Conservation (phyloP, 2,329 filamentous ascomycete species). For the Calonectria crousiana region DNA sequence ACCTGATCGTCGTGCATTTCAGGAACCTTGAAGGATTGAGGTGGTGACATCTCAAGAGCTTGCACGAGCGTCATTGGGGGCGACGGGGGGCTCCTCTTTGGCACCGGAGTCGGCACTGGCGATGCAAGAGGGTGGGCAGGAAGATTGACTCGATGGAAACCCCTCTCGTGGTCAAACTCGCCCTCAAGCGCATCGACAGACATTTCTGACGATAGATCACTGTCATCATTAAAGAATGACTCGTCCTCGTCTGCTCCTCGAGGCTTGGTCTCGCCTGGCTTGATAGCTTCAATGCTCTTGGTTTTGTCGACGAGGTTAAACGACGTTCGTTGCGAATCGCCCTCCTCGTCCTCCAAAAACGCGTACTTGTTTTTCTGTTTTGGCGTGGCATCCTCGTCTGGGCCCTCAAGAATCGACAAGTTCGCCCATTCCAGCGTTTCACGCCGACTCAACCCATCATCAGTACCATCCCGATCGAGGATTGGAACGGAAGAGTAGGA, state of each 20-base stretch:
- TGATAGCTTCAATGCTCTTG: constrained; percentile 62
- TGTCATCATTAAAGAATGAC: constrained; percentile 65
- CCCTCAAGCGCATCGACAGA: constrained; percentile 63
- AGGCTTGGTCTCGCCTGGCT: constrained; percentile 49
- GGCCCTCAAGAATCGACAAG: constrained; percentile 65
- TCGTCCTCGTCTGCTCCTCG: constrained; percentile 48
- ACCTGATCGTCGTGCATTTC: constrained; percentile 42
- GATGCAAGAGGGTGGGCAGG: constrained; percentile 52
- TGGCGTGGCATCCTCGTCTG: constrained; percentile 54
- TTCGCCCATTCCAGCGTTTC: constrained; percentile 64
- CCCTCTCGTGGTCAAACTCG: constrained; percentile 52
- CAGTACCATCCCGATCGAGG: constrained; percentile 74
- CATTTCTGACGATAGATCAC: constrained; percentile 73
- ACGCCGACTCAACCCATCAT: constrained; percentile 60
- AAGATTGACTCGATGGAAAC: constrained; percentile 38
- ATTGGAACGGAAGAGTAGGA: constrained; percentile 84
- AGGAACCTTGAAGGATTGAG: constrained; percentile 38
- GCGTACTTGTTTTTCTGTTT: constrained; percentile 35
- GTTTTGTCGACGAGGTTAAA: constrained; percentile 68
- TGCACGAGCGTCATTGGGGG: constrained; percentile 44
- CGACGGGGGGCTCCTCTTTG: constrained; percentile 47
- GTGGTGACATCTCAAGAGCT: constrained; percentile 43
- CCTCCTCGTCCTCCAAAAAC: constrained; percentile 30
- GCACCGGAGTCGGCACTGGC: constrained; percentile 44
- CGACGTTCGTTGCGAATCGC: constrained; percentile 55